Evolutionary conservation across 192 early-diverging fungal species (phyloP).

Genomic region (Haplosporangium gracile): DNA sequence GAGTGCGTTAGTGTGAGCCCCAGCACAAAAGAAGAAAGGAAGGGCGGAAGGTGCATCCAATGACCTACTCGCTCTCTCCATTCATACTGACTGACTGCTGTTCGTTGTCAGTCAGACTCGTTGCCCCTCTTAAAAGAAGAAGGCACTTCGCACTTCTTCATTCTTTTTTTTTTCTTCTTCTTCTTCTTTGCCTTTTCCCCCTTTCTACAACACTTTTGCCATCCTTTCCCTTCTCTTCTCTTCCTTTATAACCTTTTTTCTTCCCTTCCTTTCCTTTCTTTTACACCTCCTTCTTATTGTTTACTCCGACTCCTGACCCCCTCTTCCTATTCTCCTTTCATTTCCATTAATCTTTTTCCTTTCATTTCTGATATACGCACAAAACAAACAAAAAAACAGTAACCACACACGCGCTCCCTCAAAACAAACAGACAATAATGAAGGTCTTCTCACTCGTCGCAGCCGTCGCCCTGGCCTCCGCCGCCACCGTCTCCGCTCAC

Average conservation of each 20-base stretch:
- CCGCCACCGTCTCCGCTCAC: constrained; percentile 25
- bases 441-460: constrained; percentile 43
- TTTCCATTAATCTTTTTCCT: neutral
- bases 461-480: constrained; percentile 41
- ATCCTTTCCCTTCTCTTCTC: neutral
- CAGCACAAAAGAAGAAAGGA: neutral
- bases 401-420: neutral
- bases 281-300: neutral
- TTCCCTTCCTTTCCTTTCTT: neutral
- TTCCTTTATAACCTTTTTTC: neutral
- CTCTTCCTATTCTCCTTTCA: neutral
- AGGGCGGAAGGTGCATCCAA: neutral
- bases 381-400: constrained; percentile 21
- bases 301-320: neutral
- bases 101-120: no score
- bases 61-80: neutral
- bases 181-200: constrained; percentile 2
- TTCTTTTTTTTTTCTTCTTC: neutral
- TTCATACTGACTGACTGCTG: neutral
- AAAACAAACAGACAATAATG: constrained; percentile 15
- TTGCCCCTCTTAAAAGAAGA: neutral
- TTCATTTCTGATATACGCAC: neutral
- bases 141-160: neutral
- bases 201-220: neutral
- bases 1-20: neutral